A percentile compares a stretch with the other conserved stretches of the same genome.
phyloP scores from a whole-genome alignment of 768 basidiomycete species.

The Suillus cothurnatus region DNA sequence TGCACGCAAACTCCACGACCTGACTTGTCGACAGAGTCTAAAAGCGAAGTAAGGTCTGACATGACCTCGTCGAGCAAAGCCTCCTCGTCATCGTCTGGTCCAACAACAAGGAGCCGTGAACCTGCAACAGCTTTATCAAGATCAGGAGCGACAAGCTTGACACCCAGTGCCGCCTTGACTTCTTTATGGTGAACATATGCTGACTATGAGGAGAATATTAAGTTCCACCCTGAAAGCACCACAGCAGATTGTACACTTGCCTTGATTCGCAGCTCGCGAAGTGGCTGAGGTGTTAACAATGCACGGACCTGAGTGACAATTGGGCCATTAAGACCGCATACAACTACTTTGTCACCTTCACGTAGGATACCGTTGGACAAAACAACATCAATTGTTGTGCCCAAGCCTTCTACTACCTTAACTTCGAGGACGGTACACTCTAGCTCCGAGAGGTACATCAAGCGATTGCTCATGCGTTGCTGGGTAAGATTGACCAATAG shows the following conservation, averaged over 20 bases:
- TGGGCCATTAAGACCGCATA: slow-evolving; percentile 96
- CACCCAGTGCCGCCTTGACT: slow-evolving; percentile 94
- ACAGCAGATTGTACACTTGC: slow-evolving; percentile 40
- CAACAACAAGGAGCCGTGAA: slow-evolving; percentile 87
- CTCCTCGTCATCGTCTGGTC: slow-evolving; percentile 97
- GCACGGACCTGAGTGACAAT: slow-evolving; percentile 96
- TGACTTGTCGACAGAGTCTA: slow-evolving; percentile 90
- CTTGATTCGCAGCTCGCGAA: slow-evolving; percentile 95
- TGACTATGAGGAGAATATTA: slow-evolving; percentile 52
- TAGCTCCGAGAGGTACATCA: slow-evolving; percentile 97
- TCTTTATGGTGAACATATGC: slow-evolving; percentile 97
- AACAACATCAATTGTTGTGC: slow-evolving; percentile 96
- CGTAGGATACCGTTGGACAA: slow-evolving; percentile 90
- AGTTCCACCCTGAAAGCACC: slow-evolving; percentile 7
- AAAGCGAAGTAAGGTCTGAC: slow-evolving; percentile 88
- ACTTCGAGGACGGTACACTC: slow-evolving; percentile 99
- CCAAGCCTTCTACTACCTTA: slow-evolving; percentile 97
- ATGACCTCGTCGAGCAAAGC: slow-evolving; percentile 94
- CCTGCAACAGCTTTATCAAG: slow-evolving; percentile 98
- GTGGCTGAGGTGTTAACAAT: slow-evolving; percentile 91
- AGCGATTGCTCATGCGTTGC: slow-evolving; percentile 93
- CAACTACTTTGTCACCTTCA: slow-evolving; percentile 92
- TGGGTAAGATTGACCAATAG: slow-evolving; percentile 96
- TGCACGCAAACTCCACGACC: slow-evolving; percentile 98
- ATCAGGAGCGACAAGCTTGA: slow-evolving; percentile 94